Percentiles rank a stretch among this genome's conserved stretches.
phyloP scores from a whole-genome alignment of 805 yeast genomes.

The Kodamaea kakaduensis region DNA sequence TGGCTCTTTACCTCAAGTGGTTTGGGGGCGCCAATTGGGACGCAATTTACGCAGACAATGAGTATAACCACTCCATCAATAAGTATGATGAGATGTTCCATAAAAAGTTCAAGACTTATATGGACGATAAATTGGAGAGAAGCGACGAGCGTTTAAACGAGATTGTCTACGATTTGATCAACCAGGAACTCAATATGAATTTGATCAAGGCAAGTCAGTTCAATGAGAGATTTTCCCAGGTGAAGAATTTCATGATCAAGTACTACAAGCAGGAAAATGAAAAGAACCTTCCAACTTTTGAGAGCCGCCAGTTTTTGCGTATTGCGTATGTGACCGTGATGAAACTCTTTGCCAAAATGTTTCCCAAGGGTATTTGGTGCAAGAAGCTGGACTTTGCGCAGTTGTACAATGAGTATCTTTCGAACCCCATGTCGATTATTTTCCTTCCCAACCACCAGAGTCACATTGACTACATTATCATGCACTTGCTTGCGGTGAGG shows the following conservation, averaged over 20 bases:
- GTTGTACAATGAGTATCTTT: constrained; percentile 29
- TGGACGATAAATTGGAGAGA: constrained; percentile 31
- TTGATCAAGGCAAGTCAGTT: constrained; percentile 33
- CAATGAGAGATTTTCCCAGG: constrained; percentile 29
- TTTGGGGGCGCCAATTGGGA: constrained; percentile 26
- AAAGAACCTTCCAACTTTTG: constrained; percentile 34
- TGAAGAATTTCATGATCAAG: constrained; percentile 35
- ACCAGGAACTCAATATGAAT: constrained; percentile 36
- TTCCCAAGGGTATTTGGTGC: constrained; percentile 42
- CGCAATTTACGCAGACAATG: constrained; percentile 31
- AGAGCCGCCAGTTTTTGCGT: constrained; percentile 24
- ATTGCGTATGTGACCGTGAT: constrained; percentile 38
- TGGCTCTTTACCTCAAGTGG: constrained; percentile 30
- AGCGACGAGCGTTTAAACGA: constrained; percentile 34
- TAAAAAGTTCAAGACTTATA: constrained; percentile 22
- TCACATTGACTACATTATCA: constrained; percentile 56
- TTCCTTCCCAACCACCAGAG: constrained; percentile 60
- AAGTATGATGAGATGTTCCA: constrained; percentile 28
- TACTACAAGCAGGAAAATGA: constrained; percentile 34
- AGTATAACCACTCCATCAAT: constrained; percentile 32
- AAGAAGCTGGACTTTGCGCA: constrained; percentile 26
- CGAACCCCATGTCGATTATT: constrained; percentile 42
- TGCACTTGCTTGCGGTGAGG: constrained; percentile 51
- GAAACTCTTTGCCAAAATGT: constrained; percentile 30
- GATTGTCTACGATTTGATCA: constrained; percentile 31